These are phyloP conservation scores for Neofusicoccum laricinum DNA, from an alignment of 2,329 filamentous ascomycete genomes.

Conservation along the genomic window DNA sequence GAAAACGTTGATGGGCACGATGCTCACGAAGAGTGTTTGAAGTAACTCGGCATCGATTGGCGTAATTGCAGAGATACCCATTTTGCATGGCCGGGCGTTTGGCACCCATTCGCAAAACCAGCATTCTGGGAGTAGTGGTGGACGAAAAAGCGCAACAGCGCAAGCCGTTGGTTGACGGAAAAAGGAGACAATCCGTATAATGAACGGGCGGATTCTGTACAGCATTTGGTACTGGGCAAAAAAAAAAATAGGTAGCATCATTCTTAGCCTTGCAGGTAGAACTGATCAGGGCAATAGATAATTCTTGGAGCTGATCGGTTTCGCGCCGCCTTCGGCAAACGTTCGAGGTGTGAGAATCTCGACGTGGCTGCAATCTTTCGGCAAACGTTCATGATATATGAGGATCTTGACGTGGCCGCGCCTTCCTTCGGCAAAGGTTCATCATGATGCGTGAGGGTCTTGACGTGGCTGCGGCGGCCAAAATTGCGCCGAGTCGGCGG, in stretches of 20 bases:
- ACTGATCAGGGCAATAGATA: conserved; percentile 14
- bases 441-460: neutral
- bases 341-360: no score
- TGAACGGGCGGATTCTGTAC: conserved; percentile 2
- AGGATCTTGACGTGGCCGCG: neutral
- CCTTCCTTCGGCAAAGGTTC: neutral
- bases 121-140: conserved; percentile 5
- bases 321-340: neutral
- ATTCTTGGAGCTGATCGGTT: neutral
- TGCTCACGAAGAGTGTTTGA: neutral
- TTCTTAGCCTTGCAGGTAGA: conserved; percentile 9
- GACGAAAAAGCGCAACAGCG: neutral
- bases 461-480: neutral
- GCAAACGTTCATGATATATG: no score
- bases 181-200: conserved; percentile 5
- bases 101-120: conserved; percentile 4
- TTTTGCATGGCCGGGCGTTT: conserved; percentile 14
- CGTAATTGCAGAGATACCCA: conserved; percentile 16
- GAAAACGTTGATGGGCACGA: neutral
- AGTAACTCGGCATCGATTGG: conserved; percentile 7
- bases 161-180: neutral
- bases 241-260: conserved; percentile 6
- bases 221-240: neutral
- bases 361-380: no score
- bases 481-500: neutral